Conservation (phyloP, 2,329 filamentous ascomycete genomes). For the Colletotrichum nymphaeae region DNA sequence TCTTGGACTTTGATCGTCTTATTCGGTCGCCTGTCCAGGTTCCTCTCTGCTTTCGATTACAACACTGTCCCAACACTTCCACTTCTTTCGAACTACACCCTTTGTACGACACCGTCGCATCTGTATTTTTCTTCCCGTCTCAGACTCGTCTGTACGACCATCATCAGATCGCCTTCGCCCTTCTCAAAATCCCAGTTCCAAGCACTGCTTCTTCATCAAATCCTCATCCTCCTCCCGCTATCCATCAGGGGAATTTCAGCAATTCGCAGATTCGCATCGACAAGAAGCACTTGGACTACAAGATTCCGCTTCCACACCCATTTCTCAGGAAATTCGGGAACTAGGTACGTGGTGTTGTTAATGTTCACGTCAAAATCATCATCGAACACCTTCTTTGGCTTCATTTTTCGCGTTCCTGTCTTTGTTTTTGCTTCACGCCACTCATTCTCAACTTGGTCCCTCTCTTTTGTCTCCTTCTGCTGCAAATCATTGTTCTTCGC, state of each 20-base stretch:
- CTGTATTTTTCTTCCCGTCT: neutral
- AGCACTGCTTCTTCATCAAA: neutral
- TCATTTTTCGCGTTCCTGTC: neutral
- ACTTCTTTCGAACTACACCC: neutral
- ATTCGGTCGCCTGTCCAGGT: neutral
- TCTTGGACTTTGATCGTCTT: neutral
- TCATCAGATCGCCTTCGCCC: neutral
- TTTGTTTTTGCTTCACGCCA: neutral
- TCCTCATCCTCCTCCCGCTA: neutral
- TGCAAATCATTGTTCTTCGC: neutral
- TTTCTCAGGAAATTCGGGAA: neutral
- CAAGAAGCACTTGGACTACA: neutral
- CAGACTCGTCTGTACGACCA: neutral
- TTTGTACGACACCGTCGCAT: neutral
- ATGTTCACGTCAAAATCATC: neutral
- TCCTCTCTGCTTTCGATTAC: neutral
- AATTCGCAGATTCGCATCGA: neutral
- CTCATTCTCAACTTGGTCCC: neutral
- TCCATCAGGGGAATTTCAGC: neutral
- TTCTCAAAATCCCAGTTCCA: neutral
- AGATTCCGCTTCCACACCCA: neutral
- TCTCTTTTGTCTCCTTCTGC: neutral
- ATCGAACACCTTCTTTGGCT: neutral
- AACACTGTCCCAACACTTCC: neutral
- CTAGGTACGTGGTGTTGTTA: neutral